Percentiles rank a stretch among this genome's conserved stretches.
Evolutionary conservation across 2,329 filamentous ascomycete genomes (phyloP).

Genomic region (Trichophyton simii): DNA sequence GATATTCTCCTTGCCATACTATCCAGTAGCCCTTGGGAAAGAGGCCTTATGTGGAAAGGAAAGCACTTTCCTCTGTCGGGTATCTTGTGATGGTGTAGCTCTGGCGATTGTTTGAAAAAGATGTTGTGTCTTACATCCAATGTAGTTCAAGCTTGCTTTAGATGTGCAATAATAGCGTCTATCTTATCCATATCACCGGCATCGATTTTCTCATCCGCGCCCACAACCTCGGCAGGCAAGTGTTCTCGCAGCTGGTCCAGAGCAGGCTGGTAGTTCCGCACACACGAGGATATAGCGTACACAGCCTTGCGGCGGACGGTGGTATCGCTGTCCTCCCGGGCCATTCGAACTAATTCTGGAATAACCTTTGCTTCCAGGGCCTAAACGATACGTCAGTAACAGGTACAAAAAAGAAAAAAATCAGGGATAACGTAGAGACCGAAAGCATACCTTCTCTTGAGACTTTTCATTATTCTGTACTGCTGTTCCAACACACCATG

Average conservation of each 20-base stretch:
- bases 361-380: slow-evolving; percentile 53
- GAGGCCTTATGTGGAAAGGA: too few relatives aligned
- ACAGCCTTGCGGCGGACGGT: slow-evolving; percentile 73
- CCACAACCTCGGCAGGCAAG: slow-evolving; percentile 49
- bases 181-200: slow-evolving; percentile 79
- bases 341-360: slow-evolving; percentile 54
- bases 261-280: slow-evolving; percentile 77
- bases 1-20: too few relatives aligned
- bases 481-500: slow-evolving; percentile 88
- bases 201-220: slow-evolving; percentile 56
- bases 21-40: too few relatives aligned
- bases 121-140: background rate
- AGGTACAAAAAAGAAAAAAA: background rate
- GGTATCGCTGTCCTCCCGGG: slow-evolving; percentile 46
- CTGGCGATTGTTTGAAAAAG: background rate
- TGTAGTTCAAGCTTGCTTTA: background rate
- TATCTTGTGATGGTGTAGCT: background rate
- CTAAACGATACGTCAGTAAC: slow-evolving; percentile 19
- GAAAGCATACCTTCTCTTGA: slow-evolving; percentile 54
- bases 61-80: background rate
- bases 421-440: background rate
- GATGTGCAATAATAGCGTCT: slow-evolving; percentile 51
- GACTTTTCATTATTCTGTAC: slow-evolving; percentile 88
- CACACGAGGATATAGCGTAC: slow-evolving; percentile 72
- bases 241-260: slow-evolving; percentile 54